Percentiles rank a stretch among this genome's conserved stretches.
Evolutionary conservation across 176 grass and related monocot genomes (phyloP).

Genomic region (Carex parvula): DNA sequence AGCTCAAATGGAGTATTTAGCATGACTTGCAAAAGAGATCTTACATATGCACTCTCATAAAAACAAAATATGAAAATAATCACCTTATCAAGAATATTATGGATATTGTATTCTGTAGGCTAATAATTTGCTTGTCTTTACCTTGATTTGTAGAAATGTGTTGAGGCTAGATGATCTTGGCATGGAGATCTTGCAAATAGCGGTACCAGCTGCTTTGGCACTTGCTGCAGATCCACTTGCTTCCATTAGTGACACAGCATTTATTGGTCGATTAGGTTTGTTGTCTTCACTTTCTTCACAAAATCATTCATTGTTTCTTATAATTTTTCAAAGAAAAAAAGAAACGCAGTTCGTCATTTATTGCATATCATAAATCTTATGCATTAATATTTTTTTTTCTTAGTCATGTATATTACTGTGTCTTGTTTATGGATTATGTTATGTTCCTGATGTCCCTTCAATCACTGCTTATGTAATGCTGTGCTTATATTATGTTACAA

Average conservation of each 20-base stretch:
- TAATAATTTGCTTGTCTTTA: neutral
- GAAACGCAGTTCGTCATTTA: neutral
- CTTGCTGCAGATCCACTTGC: conserved; percentile 44
- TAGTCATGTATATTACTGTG: too few relatives aligned
- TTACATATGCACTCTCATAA: neutral
- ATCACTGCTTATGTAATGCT: too few relatives aligned
- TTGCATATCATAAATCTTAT: neutral
- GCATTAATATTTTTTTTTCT: neutral
- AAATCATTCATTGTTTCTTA: neutral
- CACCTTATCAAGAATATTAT: neutral
- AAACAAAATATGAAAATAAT: neutral
- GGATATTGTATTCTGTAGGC: neutral
- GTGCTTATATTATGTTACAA: too few relatives aligned
- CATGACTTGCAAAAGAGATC: neutral
- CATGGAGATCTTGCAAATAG: conserved; percentile 38
- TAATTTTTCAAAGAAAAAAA: neutral
- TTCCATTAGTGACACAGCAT: conserved; percentile 43
- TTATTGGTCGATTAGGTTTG: conserved; percentile 41
- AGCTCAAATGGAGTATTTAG: neutral
- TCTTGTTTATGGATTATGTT: too few relatives aligned
- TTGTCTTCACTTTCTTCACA: neutral
- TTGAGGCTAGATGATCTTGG: conserved; percentile 47
- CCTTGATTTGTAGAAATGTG: conserved; percentile 22
- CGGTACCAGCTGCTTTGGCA: conserved; percentile 41
- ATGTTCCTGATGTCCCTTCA: too few relatives aligned